Percentiles rank a stretch among this genome's conserved stretches.
These are phyloP conservation scores for Cymbopogon citratus DNA, from an alignment of 176 grass and related monocot genomes.

Conservation along the genomic window DNA sequence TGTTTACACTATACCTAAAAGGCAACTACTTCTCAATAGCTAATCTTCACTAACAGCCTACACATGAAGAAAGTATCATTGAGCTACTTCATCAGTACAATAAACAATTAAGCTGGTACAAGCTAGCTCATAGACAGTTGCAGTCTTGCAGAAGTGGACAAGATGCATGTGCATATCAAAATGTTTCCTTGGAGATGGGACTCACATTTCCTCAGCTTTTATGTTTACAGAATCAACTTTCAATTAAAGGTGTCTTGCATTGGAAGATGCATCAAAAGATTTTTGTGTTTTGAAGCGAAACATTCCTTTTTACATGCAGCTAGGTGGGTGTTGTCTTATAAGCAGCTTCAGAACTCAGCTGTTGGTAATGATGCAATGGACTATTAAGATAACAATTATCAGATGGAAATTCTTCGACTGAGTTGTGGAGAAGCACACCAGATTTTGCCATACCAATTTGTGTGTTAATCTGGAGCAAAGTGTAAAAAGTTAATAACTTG, in stretches of 20 bases:
- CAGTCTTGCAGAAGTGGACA: constrained; percentile 35
- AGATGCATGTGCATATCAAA: constrained; percentile 32
- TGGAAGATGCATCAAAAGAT: constrained; percentile 19
- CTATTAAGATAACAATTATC: not conserved
- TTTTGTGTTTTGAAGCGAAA: constrained; percentile 9
- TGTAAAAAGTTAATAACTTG: not conserved
- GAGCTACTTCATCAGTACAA: constrained; percentile 6
- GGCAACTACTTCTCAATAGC: constrained; percentile 10
- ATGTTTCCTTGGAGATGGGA: constrained; percentile 8
- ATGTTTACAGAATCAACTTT: constrained; percentile 28
- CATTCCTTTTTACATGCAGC: constrained; percentile 19
- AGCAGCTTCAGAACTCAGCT: not conserved
- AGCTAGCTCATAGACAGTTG: constrained; percentile 21
- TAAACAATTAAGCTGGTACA: constrained; percentile 23
- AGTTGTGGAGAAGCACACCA: not conserved
- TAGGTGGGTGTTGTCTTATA: not conserved
- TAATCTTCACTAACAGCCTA: constrained; percentile 27
- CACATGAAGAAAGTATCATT: constrained; percentile 1
- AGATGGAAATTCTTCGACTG: not conserved
- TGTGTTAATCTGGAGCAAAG: not conserved
- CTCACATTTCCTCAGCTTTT: constrained; percentile 24
- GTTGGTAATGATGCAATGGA: not conserved
- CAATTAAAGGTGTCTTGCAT: constrained; percentile 3
- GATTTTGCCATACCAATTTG: not conserved
- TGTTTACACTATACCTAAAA: constrained; percentile 25